Evolutionary conservation across 306 rosid species (phyloP), one percentile per base, ranked within the genome.

Genomic region (Acmispon strigosus): DNA sequence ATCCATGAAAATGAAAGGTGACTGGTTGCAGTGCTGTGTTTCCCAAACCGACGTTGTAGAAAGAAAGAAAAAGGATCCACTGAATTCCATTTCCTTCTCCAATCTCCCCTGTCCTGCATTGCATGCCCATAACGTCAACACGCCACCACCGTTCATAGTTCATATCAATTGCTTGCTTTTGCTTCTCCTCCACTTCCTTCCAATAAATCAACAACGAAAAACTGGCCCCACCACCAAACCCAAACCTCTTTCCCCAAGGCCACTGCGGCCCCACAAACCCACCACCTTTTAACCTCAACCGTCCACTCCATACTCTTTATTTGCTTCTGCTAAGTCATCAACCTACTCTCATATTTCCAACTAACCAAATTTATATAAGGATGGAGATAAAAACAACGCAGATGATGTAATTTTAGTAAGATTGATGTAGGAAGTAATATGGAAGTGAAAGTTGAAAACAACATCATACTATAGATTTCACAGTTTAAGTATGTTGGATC

Each of bases 1-100:
- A 47, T 52, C 13, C 20, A 70, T 62, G 76, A 62, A 62, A 77
- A 41, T n/a, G 81, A 55, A 68, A 24, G 20, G 69, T 20, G 37
- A 32, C 8, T 32, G 37, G 37, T 12, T n/a, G 2, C 0, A 2
- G 1, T 39, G 16, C 11, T 12, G 4, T 18, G 13, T 52, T 66
- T 59, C 41, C 16, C 16, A 45, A 61, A 67, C 47, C 55, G 13
- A 61, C 68, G 53, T 22, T 62, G 15, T 69, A 68, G 70, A 49
- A 32, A 32, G 37, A 32, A 32, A 32, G 62, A 80, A 49, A 69
- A 80, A 55, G 77, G 2, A 48, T 3, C 65, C 77, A 53, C 73
- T 75, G n/a, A n/a, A n/a, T n/a, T 37, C 51, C n/a, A 34, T 53
- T 62, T 65, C 73, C 32, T 1, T 22, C 3, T 62, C 13, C 60